Percentiles rank a stretch among this genome's conserved stretches.
These are phyloP conservation scores for Mycena venus DNA, from an alignment of 768 basidiomycete species.

Conservation along the genomic window DNA sequence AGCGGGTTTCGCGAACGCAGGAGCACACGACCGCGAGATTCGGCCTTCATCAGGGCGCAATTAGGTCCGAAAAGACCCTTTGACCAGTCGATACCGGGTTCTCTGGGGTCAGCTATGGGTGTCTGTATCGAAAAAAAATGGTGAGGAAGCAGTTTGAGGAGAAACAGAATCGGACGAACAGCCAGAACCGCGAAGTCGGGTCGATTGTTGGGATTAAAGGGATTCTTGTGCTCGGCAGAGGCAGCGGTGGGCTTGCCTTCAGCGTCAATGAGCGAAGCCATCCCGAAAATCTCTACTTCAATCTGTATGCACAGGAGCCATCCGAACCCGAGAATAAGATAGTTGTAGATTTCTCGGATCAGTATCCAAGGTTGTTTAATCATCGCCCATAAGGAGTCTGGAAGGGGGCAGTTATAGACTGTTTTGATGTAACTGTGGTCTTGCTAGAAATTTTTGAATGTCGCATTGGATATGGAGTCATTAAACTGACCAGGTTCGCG, in stretches of 20 bases:
- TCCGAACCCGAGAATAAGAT: too few relatives aligned
- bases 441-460: too few relatives aligned
- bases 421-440: constrained; percentile 1
- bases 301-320: not conserved
- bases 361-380: not conserved
- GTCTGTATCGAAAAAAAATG: not conserved
- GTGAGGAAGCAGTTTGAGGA: not conserved
- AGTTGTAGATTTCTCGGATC: not conserved
- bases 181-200: constrained; percentile 24
- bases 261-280: not conserved
- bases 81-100: constrained; percentile 1
- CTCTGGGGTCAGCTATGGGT: constrained; percentile 12
- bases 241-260: not conserved
- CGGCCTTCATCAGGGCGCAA: not conserved
- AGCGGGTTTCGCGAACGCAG: not conserved
- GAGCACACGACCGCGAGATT: not conserved
- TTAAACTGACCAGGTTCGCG: not conserved
- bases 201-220: not conserved
- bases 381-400: constrained; percentile 14
- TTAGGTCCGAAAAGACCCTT: constrained; percentile 13
- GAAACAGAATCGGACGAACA: too few relatives aligned
- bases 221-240: not conserved
- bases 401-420: constrained; percentile 10
- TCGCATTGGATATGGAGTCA: too few relatives aligned
- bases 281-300: not conserved